Evolutionary conservation across 2,329 filamentous ascomycete species (phyloP).

Genomic region (Fusarium sp.): DNA sequence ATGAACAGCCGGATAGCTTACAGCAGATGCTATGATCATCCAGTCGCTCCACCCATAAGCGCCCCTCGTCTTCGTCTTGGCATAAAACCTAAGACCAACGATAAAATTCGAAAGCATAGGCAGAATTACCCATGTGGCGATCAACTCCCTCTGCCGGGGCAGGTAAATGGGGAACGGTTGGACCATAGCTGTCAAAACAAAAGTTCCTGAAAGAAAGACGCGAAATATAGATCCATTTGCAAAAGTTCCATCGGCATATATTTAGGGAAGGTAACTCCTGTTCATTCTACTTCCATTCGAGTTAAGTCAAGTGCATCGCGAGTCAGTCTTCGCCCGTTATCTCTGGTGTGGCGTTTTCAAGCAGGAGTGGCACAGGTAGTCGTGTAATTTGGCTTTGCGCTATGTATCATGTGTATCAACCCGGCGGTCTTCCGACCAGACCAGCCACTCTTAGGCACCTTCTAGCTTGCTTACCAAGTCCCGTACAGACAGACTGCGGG

Average conservation of each 20-base stretch:
- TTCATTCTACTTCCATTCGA: background rate
- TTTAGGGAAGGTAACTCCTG: background rate
- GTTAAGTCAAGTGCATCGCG: background rate
- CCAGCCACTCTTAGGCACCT: too few species aligned
- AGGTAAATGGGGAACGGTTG: slow-evolving; percentile 13
- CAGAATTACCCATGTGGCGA: background rate
- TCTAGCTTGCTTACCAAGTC: background rate
- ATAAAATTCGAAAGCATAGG: slow-evolving; percentile 1
- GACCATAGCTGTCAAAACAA: slow-evolving; percentile 3
- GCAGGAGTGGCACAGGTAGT: background rate
- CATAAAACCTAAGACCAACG: slow-evolving; percentile 9
- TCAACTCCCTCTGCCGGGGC: slow-evolving; percentile 8
- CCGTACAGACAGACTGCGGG: background rate
- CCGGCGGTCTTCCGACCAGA: background rate
- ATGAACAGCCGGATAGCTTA: background rate
- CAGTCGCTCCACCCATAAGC: slow-evolving; percentile 23
- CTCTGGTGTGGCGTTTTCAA: background rate
- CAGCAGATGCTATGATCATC: slow-evolving; percentile 10
- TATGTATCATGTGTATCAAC: background rate
- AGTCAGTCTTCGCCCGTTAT: slow-evolving; percentile 7
- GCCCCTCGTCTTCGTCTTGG: slow-evolving; percentile 11
- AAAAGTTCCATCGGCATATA: slow-evolving; percentile 17
- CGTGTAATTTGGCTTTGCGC: background rate
- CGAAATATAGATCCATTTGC: slow-evolving; percentile 3
- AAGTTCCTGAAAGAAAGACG: slow-evolving; percentile 1